Percentiles rank a stretch among this genome's conserved stretches.
Evolutionary conservation across 1,284 basidiomycete genomes (phyloP).

Genomic region (Dichomitus squalens): DNA sequence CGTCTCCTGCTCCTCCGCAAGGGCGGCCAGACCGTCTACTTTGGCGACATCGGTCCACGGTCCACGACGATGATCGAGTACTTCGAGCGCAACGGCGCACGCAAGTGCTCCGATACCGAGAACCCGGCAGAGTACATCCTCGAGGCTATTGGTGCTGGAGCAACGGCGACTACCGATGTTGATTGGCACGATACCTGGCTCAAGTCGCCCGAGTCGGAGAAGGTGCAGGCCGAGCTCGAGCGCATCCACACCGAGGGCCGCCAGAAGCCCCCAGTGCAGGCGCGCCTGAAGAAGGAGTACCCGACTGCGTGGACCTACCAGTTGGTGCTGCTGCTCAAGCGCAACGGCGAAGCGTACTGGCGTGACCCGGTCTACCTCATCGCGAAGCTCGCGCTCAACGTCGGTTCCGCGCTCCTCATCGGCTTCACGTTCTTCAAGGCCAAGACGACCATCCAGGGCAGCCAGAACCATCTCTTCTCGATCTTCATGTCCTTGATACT

Average conservation of each 20-base stretch:
- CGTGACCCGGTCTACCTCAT: conserved; percentile 76
- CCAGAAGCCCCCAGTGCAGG: conserved; percentile 31
- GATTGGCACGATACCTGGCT: conserved; percentile 41
- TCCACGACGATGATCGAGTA: conserved; percentile 62
- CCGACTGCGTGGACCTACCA: conserved; percentile 52
- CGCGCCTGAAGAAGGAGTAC: conserved; percentile 43
- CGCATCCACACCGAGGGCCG: conserved; percentile 37
- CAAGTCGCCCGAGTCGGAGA: conserved; percentile 29
- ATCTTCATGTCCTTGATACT: conserved; percentile 52
- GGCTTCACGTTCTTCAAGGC: conserved; percentile 75
- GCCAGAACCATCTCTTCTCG: conserved; percentile 83
- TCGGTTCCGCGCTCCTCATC: conserved; percentile 61
- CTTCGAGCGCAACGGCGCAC: conserved; percentile 66
- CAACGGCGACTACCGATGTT: conserved; percentile 34
- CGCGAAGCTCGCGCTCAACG: conserved; percentile 69
- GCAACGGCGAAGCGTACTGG: conserved; percentile 59
- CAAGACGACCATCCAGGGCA: conserved; percentile 67
- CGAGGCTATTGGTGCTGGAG: conserved; percentile 69
- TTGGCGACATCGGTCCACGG: conserved; percentile 71
- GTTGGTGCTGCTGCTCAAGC: conserved; percentile 45
- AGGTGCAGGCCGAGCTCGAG: conserved; percentile 32
- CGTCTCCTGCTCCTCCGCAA: conserved; percentile 57
- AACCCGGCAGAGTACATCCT: conserved; percentile 70
- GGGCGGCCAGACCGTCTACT: conserved; percentile 80
- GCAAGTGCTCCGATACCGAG: conserved; percentile 39